Conservation (phyloP, 1,139 yeast genomes). For the Suzukiozyma palmioleophila region DNA sequence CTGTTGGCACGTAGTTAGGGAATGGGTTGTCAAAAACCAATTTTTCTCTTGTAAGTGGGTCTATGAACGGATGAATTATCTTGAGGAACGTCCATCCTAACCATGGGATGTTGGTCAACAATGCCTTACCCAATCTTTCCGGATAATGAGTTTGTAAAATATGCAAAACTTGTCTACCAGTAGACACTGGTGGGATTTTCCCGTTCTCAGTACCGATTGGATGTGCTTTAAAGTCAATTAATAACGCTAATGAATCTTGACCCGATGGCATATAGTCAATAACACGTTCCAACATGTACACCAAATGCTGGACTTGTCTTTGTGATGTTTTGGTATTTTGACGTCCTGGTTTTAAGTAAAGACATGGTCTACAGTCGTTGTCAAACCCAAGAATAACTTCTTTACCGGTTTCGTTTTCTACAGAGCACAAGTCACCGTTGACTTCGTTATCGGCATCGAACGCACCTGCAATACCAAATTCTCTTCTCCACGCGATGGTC, state of each 20-base stretch:
- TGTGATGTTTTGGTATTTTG: conserved; percentile 44
- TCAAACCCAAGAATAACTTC: conserved; percentile 46
- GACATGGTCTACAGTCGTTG: conserved; percentile 44
- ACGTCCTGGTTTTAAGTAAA: conserved; percentile 46
- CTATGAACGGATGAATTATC: conserved; percentile 46
- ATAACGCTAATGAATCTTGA: conserved; percentile 43
- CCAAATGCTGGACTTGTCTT: conserved; percentile 46
- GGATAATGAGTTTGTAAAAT: conserved; percentile 59
- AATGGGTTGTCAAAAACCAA: conserved; percentile 48
- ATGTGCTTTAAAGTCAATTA: conserved; percentile 44
- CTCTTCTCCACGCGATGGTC: conserved; percentile 46
- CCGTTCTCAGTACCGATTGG: conserved; percentile 50
- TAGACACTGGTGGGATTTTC: conserved; percentile 80
- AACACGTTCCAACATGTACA: conserved; percentile 46
- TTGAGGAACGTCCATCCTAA: conserved; percentile 46
- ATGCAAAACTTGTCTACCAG: conserved; percentile 69
- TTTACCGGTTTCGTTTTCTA: conserved; percentile 46
- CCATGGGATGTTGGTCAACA: conserved; percentile 46
- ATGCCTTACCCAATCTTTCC: conserved; percentile 45
- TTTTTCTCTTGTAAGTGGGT: conserved; percentile 47
- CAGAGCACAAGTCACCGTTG: conserved; percentile 27
- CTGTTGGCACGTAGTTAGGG: conserved; percentile 40
- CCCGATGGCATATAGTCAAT: conserved; percentile 49
- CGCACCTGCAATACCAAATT: conserved; percentile 35
- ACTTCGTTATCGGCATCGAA: conserved; percentile 31